phyloP scores from a whole-genome alignment of 2,329 filamentous ascomycete genomes.

The Neofusicoccum umdonicola region DNA sequence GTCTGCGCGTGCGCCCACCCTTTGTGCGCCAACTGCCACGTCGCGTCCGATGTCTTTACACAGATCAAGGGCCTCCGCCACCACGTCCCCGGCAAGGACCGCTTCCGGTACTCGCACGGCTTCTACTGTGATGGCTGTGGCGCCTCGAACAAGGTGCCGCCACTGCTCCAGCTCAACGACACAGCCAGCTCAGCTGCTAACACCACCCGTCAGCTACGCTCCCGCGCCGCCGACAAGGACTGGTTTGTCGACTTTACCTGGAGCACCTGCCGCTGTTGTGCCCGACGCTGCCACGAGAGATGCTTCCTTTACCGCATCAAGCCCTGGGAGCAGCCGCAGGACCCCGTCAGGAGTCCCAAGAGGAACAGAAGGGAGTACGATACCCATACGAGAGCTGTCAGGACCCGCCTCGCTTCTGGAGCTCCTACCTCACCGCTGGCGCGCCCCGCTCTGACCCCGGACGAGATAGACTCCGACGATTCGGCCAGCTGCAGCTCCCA shows the following conservation, averaged over 20 bases:
- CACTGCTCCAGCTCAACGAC: not conserved
- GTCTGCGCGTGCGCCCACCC: not conserved
- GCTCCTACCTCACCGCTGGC: not conserved
- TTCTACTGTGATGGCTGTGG: conserved; percentile 2
- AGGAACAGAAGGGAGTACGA: conserved; percentile 1
- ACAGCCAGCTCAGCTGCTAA: not conserved
- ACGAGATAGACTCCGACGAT: not conserved
- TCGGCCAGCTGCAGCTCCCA: not conserved
- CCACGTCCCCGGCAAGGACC: not conserved
- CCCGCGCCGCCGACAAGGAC: not conserved
- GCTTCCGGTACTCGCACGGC: not conserved
- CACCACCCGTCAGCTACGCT: not conserved
- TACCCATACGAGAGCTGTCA: not conserved
- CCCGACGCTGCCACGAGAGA: not conserved
- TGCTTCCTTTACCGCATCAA: not conserved
- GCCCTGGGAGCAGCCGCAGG: not conserved
- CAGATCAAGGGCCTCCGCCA: not conserved
- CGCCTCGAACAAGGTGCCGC: not conserved
- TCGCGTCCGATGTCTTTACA: not conserved
- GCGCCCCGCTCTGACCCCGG: not conserved
- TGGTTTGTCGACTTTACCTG: not conserved
- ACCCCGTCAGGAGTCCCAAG: not conserved
- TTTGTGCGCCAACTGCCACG: not conserved
- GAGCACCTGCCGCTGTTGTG: not conserved
- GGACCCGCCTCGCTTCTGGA: not conserved